A percentile compares a stretch with the other conserved stretches of the same genome.
Conservation (phyloP, 306 rosid species). For the Castanea sativa region DNA sequence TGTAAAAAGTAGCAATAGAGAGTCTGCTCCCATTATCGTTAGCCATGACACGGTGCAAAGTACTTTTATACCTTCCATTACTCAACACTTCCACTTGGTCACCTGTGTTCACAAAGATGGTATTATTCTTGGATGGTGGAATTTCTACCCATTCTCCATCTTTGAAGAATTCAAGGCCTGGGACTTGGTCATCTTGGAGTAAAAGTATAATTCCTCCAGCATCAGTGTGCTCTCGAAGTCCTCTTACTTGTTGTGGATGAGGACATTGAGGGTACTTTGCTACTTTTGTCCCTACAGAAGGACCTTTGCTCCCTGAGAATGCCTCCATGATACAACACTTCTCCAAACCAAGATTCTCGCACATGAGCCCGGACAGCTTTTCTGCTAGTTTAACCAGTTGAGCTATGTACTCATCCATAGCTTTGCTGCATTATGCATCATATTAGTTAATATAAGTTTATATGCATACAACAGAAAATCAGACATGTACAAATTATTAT, state of each 20-base stretch:
- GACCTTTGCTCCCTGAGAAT: conserved; percentile 57
- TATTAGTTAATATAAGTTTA: conserved; percentile 2
- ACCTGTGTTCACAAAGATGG: conserved; percentile 85
- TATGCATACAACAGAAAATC: neutral
- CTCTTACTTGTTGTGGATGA: conserved; percentile 63
- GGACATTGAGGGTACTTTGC: conserved; percentile 79
- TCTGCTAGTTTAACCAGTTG: conserved; percentile 61
- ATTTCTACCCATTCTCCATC: conserved; percentile 79
- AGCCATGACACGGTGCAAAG: conserved; percentile 70
- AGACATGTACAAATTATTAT: neutral
- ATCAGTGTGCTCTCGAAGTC: conserved; percentile 88
- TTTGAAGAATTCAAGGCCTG: conserved; percentile 71
- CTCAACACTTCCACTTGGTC: conserved; percentile 76
- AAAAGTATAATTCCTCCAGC: conserved; percentile 92
- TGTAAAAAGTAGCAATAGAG: conserved; percentile 82
- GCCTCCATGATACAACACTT: conserved; percentile 47
- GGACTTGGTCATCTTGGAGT: conserved; percentile 85
- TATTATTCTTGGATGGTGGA: conserved; percentile 78
- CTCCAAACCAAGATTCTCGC: conserved; percentile 73
- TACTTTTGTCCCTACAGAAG: conserved; percentile 82
- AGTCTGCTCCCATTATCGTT: conserved; percentile 68
- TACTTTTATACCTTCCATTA: conserved; percentile 63
- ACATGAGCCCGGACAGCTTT: conserved; percentile 63
- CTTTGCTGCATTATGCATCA: conserved; percentile 43
- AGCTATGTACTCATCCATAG: conserved; percentile 66